Evolutionary conservation across 495 filamentous ascomycete genomes (phyloP), one percentile per base, ranked within the genome.

Genomic region (Apodospora peruviana): DNA sequence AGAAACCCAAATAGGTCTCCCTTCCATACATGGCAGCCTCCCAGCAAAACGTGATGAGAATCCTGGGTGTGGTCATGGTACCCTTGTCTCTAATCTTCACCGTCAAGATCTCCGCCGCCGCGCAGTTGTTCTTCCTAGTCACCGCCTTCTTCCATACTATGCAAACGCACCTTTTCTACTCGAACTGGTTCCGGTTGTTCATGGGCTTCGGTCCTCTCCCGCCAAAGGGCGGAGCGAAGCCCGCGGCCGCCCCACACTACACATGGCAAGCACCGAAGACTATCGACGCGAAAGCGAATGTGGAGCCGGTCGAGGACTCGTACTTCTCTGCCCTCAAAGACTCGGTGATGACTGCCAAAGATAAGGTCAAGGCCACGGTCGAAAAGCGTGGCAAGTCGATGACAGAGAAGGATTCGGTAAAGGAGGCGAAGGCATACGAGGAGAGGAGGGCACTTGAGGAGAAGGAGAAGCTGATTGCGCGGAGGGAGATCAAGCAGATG

Each of bases 81-180:
- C 60, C 73, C 0, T 8, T 91, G 2, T 77, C 80, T 19, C 70
- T 87, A 22, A 9, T 73, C 8, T 77, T 90, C 56, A 84, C 86
- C 39, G 57, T 71, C 3, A 82, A 68, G 57, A 72, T 85, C 60
- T 86, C 91, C 0, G 81, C 80, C 11, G 78, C 73, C 5, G 55
- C 95, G 5, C 86, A 90, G 58, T 66, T 88, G 37, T 87, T 84
- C 65, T 90, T 98, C 68, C 58, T 77, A 37, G 45, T 72, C 18
- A 72, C 81, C 1, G 75, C 80, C 43, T 1, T 76, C 0, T 65
- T 87, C 23, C 77, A 81, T 14, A 53, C 79, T 21, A 38, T 64
- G 10, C 89, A 94, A 64, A 60, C 78, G 1, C 55, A 63, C n/a
- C 16, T 82, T 1, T 69, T 89, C 41, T 69, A 78, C 41, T 63